These are phyloP conservation scores for Periconia macrospinosa DNA, from an alignment of 2,329 filamentous ascomycete species.

Conservation along the genomic window DNA sequence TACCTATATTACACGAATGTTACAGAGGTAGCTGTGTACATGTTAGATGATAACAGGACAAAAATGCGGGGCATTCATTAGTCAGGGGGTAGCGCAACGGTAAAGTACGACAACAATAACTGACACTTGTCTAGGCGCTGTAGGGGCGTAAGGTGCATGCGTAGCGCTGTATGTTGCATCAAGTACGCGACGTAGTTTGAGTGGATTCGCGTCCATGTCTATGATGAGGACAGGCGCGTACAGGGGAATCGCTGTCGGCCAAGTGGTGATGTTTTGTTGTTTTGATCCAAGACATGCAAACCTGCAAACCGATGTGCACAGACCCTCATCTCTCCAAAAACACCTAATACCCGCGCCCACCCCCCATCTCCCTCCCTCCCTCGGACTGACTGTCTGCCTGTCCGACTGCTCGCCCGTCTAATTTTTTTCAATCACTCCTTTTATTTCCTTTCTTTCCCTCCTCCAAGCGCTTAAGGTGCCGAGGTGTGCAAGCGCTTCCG, in stretches of 20 bases:
- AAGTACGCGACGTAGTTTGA: background rate
- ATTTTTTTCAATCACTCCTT: slow-evolving; percentile 22
- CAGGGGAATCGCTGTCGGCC: slow-evolving; percentile 10
- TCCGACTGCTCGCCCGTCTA: slow-evolving; percentile 20
- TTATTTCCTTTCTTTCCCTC: slow-evolving; percentile 30
- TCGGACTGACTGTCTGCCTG: slow-evolving; percentile 13
- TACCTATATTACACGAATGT: no score
- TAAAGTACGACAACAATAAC: no score
- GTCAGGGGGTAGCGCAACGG: no score
- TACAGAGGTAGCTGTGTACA: no score
- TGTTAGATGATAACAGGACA: no score
- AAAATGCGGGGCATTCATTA: no score
- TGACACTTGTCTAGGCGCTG: no score
- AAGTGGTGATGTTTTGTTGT: slow-evolving; percentile 20
- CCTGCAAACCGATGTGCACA: slow-evolving; percentile 6
- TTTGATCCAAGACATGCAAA: slow-evolving; percentile 8
- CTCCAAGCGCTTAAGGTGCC: slow-evolving; percentile 33
- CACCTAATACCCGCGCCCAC: slow-evolving; percentile 12
- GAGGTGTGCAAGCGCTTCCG: slow-evolving; percentile 8
- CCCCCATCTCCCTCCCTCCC: slow-evolving; percentile 18
- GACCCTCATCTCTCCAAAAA: slow-evolving; percentile 24
- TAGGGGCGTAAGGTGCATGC: no score
- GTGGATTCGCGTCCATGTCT: background rate
- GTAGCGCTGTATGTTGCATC: no score
- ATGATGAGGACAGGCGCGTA: slow-evolving; percentile 7